Conservation (phyloP, 176 grass and related monocot genomes). For the Saccharum spontaneum region DNA sequence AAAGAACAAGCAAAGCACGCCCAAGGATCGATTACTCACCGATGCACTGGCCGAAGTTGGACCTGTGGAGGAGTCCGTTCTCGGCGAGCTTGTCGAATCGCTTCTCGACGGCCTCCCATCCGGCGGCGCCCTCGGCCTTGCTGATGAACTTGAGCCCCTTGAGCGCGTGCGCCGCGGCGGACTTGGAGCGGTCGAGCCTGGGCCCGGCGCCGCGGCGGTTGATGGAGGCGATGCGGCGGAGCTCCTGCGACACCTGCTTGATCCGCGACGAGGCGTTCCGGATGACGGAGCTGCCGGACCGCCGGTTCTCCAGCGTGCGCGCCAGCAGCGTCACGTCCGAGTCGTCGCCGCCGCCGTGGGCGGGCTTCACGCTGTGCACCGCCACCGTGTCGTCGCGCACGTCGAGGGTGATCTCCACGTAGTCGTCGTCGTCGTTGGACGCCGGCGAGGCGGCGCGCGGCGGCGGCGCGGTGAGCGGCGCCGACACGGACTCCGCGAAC, state of each 20-base stretch:
- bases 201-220: slow-evolving; percentile 33
- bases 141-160: slow-evolving; percentile 98
- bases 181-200: slow-evolving; percentile 67
- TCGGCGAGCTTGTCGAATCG: slow-evolving; percentile 69
- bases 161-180: slow-evolving; percentile 77
- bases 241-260: slow-evolving; percentile 96
- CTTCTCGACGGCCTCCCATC: slow-evolving; percentile 65
- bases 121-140: slow-evolving; percentile 50
- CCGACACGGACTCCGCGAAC: slow-evolving; percentile 58
- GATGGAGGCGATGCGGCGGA: slow-evolving; percentile 58
- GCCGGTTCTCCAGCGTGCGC: slow-evolving; percentile 64
- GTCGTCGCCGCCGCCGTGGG: slow-evolving; percentile 41
- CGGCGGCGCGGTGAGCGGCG: slow-evolving; percentile 32
- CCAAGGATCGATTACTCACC: slow-evolving; percentile 24
- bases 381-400: slow-evolving; percentile 95
- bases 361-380: slow-evolving; percentile 83
- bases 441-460: not conserved
- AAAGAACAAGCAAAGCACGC: not conserved
- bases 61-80: slow-evolving; percentile 60
- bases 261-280: slow-evolving; percentile 78
- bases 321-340: slow-evolving; percentile 65
- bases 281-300: slow-evolving; percentile 43
- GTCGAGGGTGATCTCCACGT: slow-evolving; percentile 97
- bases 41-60: slow-evolving; percentile 92
- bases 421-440: slow-evolving; percentile 42